Conservation (phyloP, 2,329 filamentous ascomycete genomes). For the Orbilia brochopaga region DNA sequence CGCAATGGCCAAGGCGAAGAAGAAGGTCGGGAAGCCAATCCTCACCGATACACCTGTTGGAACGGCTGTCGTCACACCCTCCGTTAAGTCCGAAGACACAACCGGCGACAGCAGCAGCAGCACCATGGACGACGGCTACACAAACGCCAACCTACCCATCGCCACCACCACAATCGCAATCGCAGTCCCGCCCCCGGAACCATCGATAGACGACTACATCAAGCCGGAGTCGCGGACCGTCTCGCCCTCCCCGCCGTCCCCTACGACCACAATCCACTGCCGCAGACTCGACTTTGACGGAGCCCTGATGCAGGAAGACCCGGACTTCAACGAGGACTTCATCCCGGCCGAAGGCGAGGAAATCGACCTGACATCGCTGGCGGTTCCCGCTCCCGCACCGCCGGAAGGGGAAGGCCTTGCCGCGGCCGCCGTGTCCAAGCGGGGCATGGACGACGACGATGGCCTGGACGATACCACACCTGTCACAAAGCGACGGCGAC, state of each 20-base stretch:
- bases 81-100: conserved; percentile 27
- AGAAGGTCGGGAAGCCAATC: conserved; percentile 14
- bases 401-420: conserved; percentile 15
- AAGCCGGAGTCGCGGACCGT: conserved; percentile 46
- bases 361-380: conserved; percentile 40
- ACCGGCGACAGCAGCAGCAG: conserved; percentile 1
- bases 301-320: conserved; percentile 43
- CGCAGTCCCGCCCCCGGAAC: background rate
- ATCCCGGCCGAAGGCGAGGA: conserved; percentile 47
- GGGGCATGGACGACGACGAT: conserved; percentile 30
- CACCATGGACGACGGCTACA: conserved; percentile 9
- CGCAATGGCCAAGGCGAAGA: conserved; percentile 43
- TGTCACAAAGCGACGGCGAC: conserved; percentile 18
- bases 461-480: conserved; percentile 23
- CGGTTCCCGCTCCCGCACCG: conserved; percentile 24
- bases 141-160: no score
- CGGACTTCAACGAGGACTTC: conserved; percentile 48
- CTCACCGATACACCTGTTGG: background rate
- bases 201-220: background rate
- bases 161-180: background rate
- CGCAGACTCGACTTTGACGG: conserved; percentile 35
- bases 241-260: conserved; percentile 29
- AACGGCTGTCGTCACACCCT: conserved; percentile 1
- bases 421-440: conserved; percentile 18
- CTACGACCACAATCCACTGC: conserved; percentile 6